Conservation (phyloP, 139 green algal genomes). For the Marvania coccoides region DNA sequence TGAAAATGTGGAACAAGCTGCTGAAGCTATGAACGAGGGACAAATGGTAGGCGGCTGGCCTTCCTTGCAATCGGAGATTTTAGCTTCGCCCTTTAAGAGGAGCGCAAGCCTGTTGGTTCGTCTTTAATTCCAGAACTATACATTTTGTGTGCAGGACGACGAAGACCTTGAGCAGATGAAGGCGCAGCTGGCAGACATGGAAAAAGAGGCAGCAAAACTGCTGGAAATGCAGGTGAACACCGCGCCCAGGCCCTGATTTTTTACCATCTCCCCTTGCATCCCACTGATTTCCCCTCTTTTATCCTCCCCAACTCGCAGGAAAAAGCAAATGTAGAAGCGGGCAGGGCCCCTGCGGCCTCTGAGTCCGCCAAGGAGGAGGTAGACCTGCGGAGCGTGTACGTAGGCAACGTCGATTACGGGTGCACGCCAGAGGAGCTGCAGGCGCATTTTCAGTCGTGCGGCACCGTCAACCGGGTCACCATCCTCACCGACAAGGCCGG, state of each 20-base stretch:
- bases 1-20: no score
- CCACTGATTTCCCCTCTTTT: background rate
- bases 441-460: conserved; percentile 77
- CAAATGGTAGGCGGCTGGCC: no score
- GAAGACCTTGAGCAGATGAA: conserved; percentile 68
- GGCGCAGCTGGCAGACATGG: conserved; percentile 80
- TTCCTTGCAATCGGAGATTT: no score
- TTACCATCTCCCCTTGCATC: background rate
- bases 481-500: conserved; percentile 94
- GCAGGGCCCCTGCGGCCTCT: background rate
- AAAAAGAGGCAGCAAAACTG: conserved; percentile 80
- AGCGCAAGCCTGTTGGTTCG: no score
- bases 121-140: background rate
- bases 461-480: conserved; percentile 96
- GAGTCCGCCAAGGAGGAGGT: conserved; percentile 70
- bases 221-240: conserved; percentile 57
- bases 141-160: conserved; percentile 52
- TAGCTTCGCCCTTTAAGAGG: no score
- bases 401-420: conserved; percentile 92
- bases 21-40: no score
- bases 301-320: conserved; percentile 6
- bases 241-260: background rate
- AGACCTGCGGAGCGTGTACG: conserved; percentile 79
- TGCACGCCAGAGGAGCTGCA: conserved; percentile 94
- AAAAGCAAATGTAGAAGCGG: conserved; percentile 28